Base-by-base conservation (phyloP, 306 rosid species). In the Pyrus bretschneideri region DNA sequence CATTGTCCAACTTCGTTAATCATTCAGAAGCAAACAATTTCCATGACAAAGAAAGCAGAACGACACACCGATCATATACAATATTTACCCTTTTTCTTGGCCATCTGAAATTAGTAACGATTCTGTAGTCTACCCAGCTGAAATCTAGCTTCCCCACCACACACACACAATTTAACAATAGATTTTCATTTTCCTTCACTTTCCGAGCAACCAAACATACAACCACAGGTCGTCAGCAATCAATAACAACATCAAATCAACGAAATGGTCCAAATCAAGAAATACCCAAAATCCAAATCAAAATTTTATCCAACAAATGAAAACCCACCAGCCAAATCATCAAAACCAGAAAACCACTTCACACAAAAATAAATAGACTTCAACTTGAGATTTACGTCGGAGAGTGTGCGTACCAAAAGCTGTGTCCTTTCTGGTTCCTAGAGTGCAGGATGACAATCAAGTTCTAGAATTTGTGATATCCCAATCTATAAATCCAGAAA, bases 171-270 rank as follows among this genome's bases (percentile, higher is more conserved):
- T 74, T 19, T 18, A 40, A 46, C 31, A 74, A 63, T 30, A 60
- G 30, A 19, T 72, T 33, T 22, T 40, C 40, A 58, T 6, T 66
- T 62, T 65, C 62, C 55, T 70, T 35, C 73, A 75, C 69, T 79
- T 80, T 42, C 80, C 73, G 9, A 62, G 59, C 25, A 87, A 80
- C 71, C 76, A 65, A 83, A 14, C 68, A 75, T 21, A 19, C 23
- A 59, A 61, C 17, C 70, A 11, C 22, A 62, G 55, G 62, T 13
- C 51, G 35, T 23, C 70, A 76, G 62, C 69, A 62, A 79, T 70
- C 30, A 72, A 45, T n/a, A 69, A 40, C 66, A 78, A 67, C 31
- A 71, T 33, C 51, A 78, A 65, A 13, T 29, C 33, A 62, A 29
- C 25, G 11, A 63, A 75, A 55, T 30, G 17, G 70, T 9, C 70